Evolutionary conservation across 2,329 filamentous ascomycete species (phyloP).

Genomic region (Xylariaceae sp.): DNA sequence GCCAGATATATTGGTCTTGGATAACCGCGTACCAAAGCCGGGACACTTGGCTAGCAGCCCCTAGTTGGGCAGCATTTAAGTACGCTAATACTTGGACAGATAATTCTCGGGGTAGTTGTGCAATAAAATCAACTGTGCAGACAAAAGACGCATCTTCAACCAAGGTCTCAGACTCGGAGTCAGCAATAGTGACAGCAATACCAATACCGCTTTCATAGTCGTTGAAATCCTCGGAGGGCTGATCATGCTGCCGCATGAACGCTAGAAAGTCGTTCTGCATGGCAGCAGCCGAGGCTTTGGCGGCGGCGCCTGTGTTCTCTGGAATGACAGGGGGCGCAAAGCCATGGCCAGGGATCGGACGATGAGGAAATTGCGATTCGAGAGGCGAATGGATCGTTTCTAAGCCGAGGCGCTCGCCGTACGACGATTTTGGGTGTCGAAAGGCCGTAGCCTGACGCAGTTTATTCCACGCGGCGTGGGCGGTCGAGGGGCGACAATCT

Average conservation of each 20-base stretch:
- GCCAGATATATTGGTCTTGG: conserved; percentile 59
- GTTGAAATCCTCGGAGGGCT: conserved; percentile 49
- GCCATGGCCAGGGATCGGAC: conserved; percentile 48
- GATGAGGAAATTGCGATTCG: conserved; percentile 29
- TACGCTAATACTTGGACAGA: conserved; percentile 57
- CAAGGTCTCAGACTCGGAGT: conserved; percentile 32
- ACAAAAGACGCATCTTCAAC: conserved; percentile 38
- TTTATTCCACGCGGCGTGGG: conserved; percentile 50
- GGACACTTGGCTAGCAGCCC: conserved; percentile 50
- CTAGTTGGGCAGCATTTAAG: conserved; percentile 53
- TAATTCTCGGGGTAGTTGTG: conserved; percentile 54
- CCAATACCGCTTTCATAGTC: conserved; percentile 65
- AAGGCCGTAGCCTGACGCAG: conserved; percentile 51
- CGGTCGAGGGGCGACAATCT: conserved; percentile 41
- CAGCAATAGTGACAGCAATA: conserved; percentile 50
- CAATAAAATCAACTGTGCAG: conserved; percentile 55
- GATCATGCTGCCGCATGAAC: conserved; percentile 37
- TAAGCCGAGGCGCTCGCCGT: conserved; percentile 40
- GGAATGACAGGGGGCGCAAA: conserved; percentile 61
- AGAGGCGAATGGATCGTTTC: conserved; percentile 39
- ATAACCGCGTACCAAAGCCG: conserved; percentile 47
- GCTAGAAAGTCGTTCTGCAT: conserved; percentile 53
- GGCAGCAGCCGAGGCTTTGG: conserved; percentile 59
- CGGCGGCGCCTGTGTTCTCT: conserved; percentile 56
- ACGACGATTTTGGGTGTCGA: conserved; percentile 46